Base-by-base conservation (phyloP, 768 basidiomycete species). In the Trametes punicea region DNA sequence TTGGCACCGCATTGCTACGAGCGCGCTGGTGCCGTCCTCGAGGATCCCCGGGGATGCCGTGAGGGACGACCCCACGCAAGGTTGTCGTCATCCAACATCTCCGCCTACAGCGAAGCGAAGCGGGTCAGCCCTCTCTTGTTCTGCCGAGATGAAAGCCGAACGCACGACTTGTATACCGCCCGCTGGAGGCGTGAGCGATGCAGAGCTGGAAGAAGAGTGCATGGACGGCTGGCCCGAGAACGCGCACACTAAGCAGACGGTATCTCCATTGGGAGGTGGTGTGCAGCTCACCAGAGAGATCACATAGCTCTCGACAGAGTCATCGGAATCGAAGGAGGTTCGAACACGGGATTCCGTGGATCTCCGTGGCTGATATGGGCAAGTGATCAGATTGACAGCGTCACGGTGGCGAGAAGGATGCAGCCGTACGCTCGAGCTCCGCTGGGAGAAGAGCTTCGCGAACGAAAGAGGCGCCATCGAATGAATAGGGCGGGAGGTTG, bases 31-130 rank as follows among this genome's bases (percentile, higher is more conserved):
- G n/a, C n/a, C n/a, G n/a, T n/a, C n/a, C n/a, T n/a, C n/a, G n/a
- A n/a, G n/a, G n/a, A n/a, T n/a, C n/a, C n/a, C n/a, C n/a, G n/a
- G n/a, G n/a, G n/a, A n/a, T n/a, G n/a, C n/a, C 55, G 48, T 15
- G 56, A 46, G 18, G 57, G 58, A 15, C 53, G 47, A n/a, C 63
- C 63, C 63, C 63, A 64, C 3, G 60, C 54, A 16, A 51, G 45
- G 57, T 64, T 59, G 29, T 64, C 63, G 44, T 64, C 63, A 36
- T 64, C 63, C 34, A 64, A 42, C 60, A 64, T 50, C 57, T 64
- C 63, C 13, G 63, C 63, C 58, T 55, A 38, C 16, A 16, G 5
- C 34, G 34, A 31, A 6, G 6, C 13, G 13, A 31, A 31, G 6
- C 31, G 31, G 13, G 7, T 31, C 31, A 31, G 31, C 31, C 6